Percentiles rank a stretch among this genome's conserved stretches.
These are phyloP conservation scores for Fusarium miscanthi DNA, from an alignment of 2,329 filamentous ascomycete genomes.

Conservation along the genomic window DNA sequence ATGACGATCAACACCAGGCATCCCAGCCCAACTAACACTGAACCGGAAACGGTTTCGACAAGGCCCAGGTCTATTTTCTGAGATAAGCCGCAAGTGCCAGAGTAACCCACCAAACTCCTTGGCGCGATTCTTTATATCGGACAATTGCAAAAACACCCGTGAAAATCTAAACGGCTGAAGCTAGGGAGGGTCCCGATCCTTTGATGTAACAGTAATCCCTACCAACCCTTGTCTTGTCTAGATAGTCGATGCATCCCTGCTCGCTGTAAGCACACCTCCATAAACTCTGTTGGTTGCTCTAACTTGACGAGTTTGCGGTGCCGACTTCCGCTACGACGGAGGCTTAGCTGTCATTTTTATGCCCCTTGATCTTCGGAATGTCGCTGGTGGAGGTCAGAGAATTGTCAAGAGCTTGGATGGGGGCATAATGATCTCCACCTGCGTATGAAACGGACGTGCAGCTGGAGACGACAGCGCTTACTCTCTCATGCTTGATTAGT, in stretches of 20 bases:
- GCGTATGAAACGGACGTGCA: not conserved
- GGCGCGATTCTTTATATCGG: not conserved
- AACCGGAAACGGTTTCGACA: not conserved
- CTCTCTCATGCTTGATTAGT: not conserved
- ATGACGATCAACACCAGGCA: not conserved
- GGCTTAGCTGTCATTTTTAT: not conserved
- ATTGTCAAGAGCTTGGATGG: not conserved
- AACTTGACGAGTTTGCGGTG: not conserved
- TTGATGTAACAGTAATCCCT: not conserved
- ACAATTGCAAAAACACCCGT: not conserved
- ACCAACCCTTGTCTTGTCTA: not conserved
- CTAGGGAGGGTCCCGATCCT: not conserved
- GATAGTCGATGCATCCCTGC: constrained; percentile 9
- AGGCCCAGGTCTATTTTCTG: constrained; percentile 7
- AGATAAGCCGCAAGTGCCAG: not conserved
- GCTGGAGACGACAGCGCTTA: not conserved
- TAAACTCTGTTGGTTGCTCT: not conserved
- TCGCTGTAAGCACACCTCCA: not conserved
- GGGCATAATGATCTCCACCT: not conserved
- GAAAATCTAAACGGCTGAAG: not conserved
- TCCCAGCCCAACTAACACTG: not conserved
- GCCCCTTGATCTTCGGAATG: not conserved
- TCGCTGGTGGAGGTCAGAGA: not conserved
- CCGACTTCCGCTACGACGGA: not conserved
- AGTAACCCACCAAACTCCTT: not conserved